phyloP scores from a whole-genome alignment of 2,329 filamentous ascomycete species.

The Coniochaeta ligniaria region DNA sequence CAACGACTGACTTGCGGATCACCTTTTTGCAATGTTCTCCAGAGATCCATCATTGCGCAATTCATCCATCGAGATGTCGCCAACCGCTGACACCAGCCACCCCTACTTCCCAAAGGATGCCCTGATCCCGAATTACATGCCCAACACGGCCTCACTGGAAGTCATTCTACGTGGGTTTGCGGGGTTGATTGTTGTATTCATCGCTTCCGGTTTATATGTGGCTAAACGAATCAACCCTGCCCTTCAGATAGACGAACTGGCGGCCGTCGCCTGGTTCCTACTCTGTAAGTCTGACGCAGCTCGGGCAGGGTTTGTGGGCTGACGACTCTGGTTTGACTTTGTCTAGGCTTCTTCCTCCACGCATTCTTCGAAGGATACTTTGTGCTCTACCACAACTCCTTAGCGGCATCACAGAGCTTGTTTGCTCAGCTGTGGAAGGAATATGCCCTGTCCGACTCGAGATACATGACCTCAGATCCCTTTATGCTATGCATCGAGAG shows the following conservation, averaged over 20 bases:
- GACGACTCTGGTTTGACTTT: conserved; percentile 1
- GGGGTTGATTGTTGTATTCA: conserved; percentile 25
- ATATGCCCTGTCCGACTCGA: conserved; percentile 78
- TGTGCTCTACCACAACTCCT: conserved; percentile 56
- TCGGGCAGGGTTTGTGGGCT: conserved; percentile 1
- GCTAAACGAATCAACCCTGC: conserved; percentile 21
- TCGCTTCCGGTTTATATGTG: conserved; percentile 23
- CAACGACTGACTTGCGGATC: background rate
- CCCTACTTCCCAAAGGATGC: conserved; percentile 43
- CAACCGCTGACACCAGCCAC: conserved; percentile 21
- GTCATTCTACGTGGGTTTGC: conserved; percentile 30
- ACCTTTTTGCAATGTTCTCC: background rate
- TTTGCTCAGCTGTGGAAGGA: conserved; percentile 91
- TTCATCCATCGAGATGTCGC: background rate
- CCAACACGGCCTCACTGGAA: conserved; percentile 33
- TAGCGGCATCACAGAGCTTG: conserved; percentile 63
- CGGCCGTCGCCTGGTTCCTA: conserved; percentile 45
- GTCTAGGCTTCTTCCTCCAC: conserved; percentile 60
- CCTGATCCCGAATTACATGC: conserved; percentile 33
- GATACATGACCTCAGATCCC: conserved; percentile 73
- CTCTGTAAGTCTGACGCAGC: conserved; percentile 34
- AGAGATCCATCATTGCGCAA: background rate
- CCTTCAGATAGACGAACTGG: conserved; percentile 30
- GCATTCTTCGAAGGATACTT: conserved; percentile 84
- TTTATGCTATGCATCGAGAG: conserved; percentile 86